Conservation (phyloP, 768 basidiomycete species). For the Trametes cingulata region DNA sequence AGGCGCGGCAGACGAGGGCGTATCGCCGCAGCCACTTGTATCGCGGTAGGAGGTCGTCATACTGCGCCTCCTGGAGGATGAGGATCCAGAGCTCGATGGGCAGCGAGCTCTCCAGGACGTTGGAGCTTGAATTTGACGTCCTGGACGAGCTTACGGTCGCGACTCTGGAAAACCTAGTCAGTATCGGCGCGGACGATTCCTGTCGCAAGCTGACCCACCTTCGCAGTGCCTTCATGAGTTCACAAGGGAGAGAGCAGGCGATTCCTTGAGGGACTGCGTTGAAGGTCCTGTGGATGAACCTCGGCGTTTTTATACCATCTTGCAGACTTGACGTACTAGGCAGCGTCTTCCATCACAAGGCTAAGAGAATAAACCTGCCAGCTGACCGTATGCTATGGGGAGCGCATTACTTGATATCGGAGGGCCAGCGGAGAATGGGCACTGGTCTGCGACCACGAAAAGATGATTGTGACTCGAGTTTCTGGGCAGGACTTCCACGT, state of each 20-base stretch:
- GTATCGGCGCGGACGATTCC: neutral
- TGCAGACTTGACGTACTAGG: too few relatives aligned
- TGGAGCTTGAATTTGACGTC: neutral
- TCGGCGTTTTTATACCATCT: neutral
- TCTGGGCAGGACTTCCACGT: too few relatives aligned
- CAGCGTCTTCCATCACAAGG: too few relatives aligned
- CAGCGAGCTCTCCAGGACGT: neutral
- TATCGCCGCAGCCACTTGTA: constrained; percentile 7
- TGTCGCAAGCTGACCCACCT: neutral
- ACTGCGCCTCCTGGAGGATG: constrained; percentile 4
- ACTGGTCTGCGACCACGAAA: too few relatives aligned
- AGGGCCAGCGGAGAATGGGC: too few relatives aligned
- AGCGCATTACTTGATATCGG: too few relatives aligned
- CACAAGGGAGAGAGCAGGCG: neutral
- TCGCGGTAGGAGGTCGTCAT: constrained; percentile 12
- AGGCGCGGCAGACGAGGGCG: constrained; percentile 7
- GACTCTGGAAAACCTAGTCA: too few relatives aligned
- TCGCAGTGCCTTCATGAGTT: neutral
- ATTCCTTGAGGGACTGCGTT: too few relatives aligned
- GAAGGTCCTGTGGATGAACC: neutral
- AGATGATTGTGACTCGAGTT: too few relatives aligned
- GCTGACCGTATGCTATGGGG: too few relatives aligned
- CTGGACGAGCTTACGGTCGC: neutral
- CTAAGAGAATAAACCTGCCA: too few relatives aligned
- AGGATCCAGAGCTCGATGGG: constrained; percentile 6